A percentile compares a stretch with the other conserved stretches of the same genome.
phyloP scores from a whole-genome alignment of 306 rosid species.

The Corylus heterophylla region DNA sequence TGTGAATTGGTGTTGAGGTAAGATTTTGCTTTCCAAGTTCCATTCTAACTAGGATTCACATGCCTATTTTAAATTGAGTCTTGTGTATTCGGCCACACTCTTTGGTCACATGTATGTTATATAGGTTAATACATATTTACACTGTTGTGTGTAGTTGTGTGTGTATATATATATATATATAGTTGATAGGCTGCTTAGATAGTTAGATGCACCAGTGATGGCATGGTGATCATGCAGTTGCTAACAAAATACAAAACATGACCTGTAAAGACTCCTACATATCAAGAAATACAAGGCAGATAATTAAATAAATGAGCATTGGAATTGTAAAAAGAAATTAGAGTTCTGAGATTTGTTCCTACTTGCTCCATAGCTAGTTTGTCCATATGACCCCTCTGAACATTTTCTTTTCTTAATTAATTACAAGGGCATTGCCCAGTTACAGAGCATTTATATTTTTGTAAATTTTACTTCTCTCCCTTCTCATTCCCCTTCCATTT shows the following conservation, averaged over 20 bases:
- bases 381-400: not conserved
- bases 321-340: not conserved
- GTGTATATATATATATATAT: too few species aligned
- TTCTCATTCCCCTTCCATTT: constrained; percentile 24
- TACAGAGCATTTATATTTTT: constrained; percentile 1
- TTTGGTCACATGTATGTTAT: too few species aligned
- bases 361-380: not conserved
- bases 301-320: not conserved
- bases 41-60: too few species aligned
- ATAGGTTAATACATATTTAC: too few species aligned
- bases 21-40: too few species aligned
- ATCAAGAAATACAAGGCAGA: not conserved
- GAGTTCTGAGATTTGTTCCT: not conserved
- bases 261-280: not conserved
- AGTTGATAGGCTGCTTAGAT: not conserved
- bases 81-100: too few species aligned
- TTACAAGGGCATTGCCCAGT: constrained; percentile 17
- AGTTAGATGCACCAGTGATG: not conserved
- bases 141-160: not conserved
- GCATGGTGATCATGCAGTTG: not conserved
- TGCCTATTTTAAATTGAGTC: too few species aligned
- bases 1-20: too few species aligned
- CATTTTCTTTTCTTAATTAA: not conserved
- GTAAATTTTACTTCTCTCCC: not conserved
- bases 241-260: not conserved